Evolutionary conservation across 2,329 filamentous ascomycete genomes (phyloP).

Genomic region (Tolypocladium guangdongense): DNA sequence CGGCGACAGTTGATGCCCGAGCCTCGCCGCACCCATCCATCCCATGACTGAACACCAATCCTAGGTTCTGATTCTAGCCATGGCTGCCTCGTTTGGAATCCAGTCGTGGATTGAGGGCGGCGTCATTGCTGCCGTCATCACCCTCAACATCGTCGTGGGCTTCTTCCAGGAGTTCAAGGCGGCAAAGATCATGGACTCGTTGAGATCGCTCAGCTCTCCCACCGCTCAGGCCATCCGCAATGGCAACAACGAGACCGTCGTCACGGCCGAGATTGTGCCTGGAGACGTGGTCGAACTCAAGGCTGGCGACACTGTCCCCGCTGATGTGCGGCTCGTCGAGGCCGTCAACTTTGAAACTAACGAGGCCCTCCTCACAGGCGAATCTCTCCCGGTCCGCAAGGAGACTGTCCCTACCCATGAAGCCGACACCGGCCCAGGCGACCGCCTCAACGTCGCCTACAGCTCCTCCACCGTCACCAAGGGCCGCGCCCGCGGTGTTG

Average conservation of each 20-base stretch:
- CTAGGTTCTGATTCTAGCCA: slow-evolving; percentile 42
- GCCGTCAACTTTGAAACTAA: slow-evolving; percentile 59
- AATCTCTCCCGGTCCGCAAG: slow-evolving; percentile 50
- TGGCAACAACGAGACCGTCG: slow-evolving; percentile 25
- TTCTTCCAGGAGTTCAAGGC: slow-evolving; percentile 34
- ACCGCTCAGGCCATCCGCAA: slow-evolving; percentile 32
- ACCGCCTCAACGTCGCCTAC: slow-evolving; percentile 52
- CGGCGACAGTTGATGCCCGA: background rate
- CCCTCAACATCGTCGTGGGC: slow-evolving; percentile 46
- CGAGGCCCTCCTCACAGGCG: slow-evolving; percentile 53
- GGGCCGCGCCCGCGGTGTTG: slow-evolving; percentile 47
- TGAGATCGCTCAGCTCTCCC: slow-evolving; percentile 30
- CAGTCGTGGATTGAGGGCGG: slow-evolving; percentile 49
- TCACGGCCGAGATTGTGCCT: slow-evolving; percentile 36
- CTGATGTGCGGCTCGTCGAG: slow-evolving; percentile 45
- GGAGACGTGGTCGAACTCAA: slow-evolving; percentile 46
- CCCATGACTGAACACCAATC: background rate
- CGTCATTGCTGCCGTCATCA: slow-evolving; percentile 45
- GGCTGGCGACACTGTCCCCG: slow-evolving; percentile 50
- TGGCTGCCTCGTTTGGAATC: slow-evolving; percentile 47
- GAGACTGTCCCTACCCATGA: slow-evolving; percentile 31
- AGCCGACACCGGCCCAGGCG: slow-evolving; percentile 36
- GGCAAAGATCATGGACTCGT: slow-evolving; percentile 38
- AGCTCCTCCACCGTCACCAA: slow-evolving; percentile 52
- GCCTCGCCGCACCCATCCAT: background rate